Evolutionary conservation across 2,329 filamentous ascomycete species (phyloP), one percentile per base, ranked within the genome.

Genomic region (Sclerotiophoma versabilis): DNA sequence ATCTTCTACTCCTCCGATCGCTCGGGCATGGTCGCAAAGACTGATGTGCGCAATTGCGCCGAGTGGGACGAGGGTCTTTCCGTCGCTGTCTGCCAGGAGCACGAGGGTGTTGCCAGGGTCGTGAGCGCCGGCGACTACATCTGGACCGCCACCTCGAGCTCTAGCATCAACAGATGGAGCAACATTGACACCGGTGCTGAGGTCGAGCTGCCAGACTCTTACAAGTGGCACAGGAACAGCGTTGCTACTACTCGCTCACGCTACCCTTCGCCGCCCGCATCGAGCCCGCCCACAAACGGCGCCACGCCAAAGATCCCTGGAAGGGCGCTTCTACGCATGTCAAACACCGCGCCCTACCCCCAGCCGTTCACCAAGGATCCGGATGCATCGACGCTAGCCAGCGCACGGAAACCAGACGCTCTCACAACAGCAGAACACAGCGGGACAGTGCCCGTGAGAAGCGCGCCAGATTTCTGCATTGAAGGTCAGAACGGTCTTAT

Each of bases 1-100:
- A 85, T 96, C 25, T 98, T 99, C 75, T 98, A 98, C 78, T 98
- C 93, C 50, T 91, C 89, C 64, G 95, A 99, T 76, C 88, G 93
- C 45, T 93, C 92, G 1, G 95, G 95, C 2, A 77, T 97, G 57
- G 88, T 99, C n/a, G 93, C 92, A 49, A 99, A 98, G 81, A 98
- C 93, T 0, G 95, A 99, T 72, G 89, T 93, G 22, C 85, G 93
- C 60, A 86, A 87, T 52, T 82, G 87, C 23, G 82, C 84, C 17
- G 89, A 92, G 60, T 83, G 93, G 75, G 93, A 97, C 66, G 90
- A 96, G 66, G 95, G 93, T 0, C 79, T 96, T 7, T 96, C 91
- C 12, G 82, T 98, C 12, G 93, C 93, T n/a, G 82, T 96, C 5
- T 90, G 91, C 45, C 91, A 97, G 71, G 95, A 99, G 75, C 90